Evolutionary conservation across 2,329 filamentous ascomycete genomes (phyloP), one percentile per base, ranked within the genome.

Genomic region (Curvularia hawaiiensis): DNA sequence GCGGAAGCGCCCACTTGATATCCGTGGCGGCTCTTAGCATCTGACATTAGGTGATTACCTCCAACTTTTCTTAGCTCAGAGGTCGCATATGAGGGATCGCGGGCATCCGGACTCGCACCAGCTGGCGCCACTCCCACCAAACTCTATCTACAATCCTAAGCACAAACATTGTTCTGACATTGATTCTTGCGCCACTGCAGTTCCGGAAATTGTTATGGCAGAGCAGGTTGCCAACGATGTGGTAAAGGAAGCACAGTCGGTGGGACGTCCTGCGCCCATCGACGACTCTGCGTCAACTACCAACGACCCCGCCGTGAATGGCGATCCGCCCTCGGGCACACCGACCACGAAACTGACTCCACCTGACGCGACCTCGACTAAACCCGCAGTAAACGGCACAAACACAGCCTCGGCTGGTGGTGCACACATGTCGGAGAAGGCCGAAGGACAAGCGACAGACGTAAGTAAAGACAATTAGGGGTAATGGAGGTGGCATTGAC

Each of bases 231-330:
- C 80, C 83, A 85, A 86, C 79, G 83, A 88, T 88, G 86, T 87
- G 86, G 85, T 88, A 87, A 86, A 86, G 81, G 82, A 86, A 83
- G 82, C 84, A 81, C 81, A 83, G 86, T 88, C 85, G 85, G 82
- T 85, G 80, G 84, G 84, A 82, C 84, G 82, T 76, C 76, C 78
- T 75, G 82, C 82, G 82, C 83, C 84, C 80, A 85, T 85, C 84
- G 85, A 86, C 85, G 84, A 81, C 79, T 81, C 82, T 87, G 84
- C 84, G 82, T 83, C 80, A 81, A 83, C 79, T 79, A 80, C 81
- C 78, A 80, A 79, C 77, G 78, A 80, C 67, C 72, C 80, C 81
- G 82, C 82, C 81, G 79, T 78, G 79, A 69, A 78, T 75, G 77
- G 79, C 78, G 72, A 75, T 66, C 67, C 70, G 68, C 73, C 73